Evolutionary conservation across 768 basidiomycete species (phyloP), one percentile per base, ranked within the genome.

Genomic region (Boletus tomentosulus): DNA sequence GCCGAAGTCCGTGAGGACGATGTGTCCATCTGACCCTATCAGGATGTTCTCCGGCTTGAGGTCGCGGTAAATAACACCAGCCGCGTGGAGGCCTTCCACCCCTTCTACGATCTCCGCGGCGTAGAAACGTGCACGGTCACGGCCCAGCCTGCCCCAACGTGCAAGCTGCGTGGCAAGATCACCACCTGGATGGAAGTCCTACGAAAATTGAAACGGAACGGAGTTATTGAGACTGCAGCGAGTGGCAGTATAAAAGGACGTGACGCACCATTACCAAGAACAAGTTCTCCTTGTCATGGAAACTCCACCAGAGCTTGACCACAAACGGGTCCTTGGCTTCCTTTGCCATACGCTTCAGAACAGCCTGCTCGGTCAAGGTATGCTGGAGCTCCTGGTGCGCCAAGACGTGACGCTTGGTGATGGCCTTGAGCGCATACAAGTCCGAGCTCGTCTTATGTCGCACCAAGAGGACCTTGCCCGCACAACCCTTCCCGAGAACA

Each of bases 81-180:
- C 86, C 13, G 85, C 83, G 65, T 98, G 96, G 38, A 99, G 78
- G 37, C 94, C 93, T 72, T 97, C 94, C 33, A 96, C 85, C 46
- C 96, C 97, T 64, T 98, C 94, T 10, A 94, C 92, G 53, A 99
- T 96, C 70, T 99, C 97, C 19, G 92, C 92, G 30, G 94, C 92
- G 65, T 98, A 99, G 75, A 99, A 99, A 19, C 97, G 81, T 24
- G 96, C 93, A 33, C 97, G 84, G 64, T 97, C 92, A 19, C 92
- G 83, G 2, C 97, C 97, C 6, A 99, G 75, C 42, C 92, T 82
- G 13, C 96, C 94, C 91, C 94, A 95, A 37, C 95, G 83, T 42
- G 94, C 92, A 56, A 99, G 86, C 71, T 98, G 97, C 27, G 97
- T 98, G 11, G 96, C 97, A 38, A 99, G 80, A 68, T 99, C 97